phyloP scores from a whole-genome alignment of 345 rosid genomes.

The Odontarrhena argentea region DNA sequence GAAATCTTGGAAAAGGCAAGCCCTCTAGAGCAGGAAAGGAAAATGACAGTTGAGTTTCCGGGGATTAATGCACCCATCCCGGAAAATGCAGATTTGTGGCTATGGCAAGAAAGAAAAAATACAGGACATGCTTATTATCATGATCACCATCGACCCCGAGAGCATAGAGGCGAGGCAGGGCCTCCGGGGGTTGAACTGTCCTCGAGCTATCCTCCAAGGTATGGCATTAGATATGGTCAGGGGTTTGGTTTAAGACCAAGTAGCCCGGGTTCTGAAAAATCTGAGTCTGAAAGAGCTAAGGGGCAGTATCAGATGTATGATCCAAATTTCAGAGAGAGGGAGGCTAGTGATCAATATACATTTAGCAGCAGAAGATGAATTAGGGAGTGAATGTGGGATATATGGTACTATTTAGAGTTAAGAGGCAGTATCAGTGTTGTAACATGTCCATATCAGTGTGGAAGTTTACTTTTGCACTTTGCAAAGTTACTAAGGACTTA shows the following conservation, averaged over 20 bases:
- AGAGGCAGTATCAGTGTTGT: background rate
- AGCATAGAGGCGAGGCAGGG: constrained; percentile 49
- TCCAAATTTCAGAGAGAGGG: constrained; percentile 29
- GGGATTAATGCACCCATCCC: constrained; percentile 92
- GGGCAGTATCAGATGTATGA: constrained; percentile 43
- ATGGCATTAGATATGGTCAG: constrained; percentile 47
- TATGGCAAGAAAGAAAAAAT: constrained; percentile 38
- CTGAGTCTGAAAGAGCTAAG: constrained; percentile 48
- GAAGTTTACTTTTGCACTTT: background rate
- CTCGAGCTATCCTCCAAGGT: constrained; percentile 67
- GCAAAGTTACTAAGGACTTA: too few relatives aligned
- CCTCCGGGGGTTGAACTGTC: constrained; percentile 58
- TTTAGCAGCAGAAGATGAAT: constrained; percentile 27
- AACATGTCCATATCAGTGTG: constrained; percentile 18
- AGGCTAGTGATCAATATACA: constrained; percentile 30
- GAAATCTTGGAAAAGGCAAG: constrained; percentile 51
- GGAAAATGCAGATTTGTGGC: constrained; percentile 62
- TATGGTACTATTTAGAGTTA: background rate
- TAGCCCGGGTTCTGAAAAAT: constrained; percentile 41
- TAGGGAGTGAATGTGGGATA: constrained; percentile 15
- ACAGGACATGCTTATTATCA: constrained; percentile 46
- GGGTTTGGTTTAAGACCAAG: constrained; percentile 40
- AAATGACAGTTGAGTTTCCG: constrained; percentile 68
- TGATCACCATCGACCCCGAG: constrained; percentile 43
- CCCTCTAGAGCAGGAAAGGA: constrained; percentile 47